Base-by-base conservation (phyloP, 352 stramenopile species). In the Globisporangium heterothallicum region DNA sequence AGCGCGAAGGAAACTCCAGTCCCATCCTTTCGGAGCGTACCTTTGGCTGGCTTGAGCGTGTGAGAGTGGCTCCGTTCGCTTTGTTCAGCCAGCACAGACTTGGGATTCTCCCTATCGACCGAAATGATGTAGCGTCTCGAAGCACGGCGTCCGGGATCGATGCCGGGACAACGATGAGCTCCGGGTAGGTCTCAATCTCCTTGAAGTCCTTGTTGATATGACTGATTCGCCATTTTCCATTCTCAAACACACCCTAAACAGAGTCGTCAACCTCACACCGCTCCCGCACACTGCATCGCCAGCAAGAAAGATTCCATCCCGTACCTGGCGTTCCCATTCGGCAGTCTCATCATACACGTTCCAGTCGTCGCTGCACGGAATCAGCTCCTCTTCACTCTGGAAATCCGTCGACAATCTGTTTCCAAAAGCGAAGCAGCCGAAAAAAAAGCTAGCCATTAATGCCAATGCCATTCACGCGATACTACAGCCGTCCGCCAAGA, bases 131-230 rank as follows among this genome's bases (percentile, higher is more conserved):
- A 2, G 81, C 84, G 22, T 90, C 78, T n/a, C 66, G 27, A 3
- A 98, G 66, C 30, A 96, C 68, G 41, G 82, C 84, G 53, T 98
- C 95, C 21, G 91, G 74, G 18, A 98, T 78, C 13, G 68, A 78
- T 4, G 79, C 51, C 6, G 96, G 96, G 18, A 98, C 94, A n/a
- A 97, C 81, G 30, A 99, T 61, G 6, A 96, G 74, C 18, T 86
- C 82, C 0, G 96, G 95, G 64, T 99, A 99, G 24, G 89, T 97
- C 22, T 91, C 72, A 53, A 94, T 97, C 46, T 94, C 59, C 2
- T 55, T 48, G 53, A 95, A 97, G 52, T 67, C 74, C 30, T 80
- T 59, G 49, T 93, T 93, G 29, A 83, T 60, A 47, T 53, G 64
- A 0, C 75, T 72, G 16, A 88, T 60, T 27, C 82, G 64, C 82